Percentiles rank a stretch among this genome's conserved stretches.
These are phyloP conservation scores for Collybia mongolica DNA, from an alignment of 768 basidiomycete species.

Conservation along the genomic window DNA sequence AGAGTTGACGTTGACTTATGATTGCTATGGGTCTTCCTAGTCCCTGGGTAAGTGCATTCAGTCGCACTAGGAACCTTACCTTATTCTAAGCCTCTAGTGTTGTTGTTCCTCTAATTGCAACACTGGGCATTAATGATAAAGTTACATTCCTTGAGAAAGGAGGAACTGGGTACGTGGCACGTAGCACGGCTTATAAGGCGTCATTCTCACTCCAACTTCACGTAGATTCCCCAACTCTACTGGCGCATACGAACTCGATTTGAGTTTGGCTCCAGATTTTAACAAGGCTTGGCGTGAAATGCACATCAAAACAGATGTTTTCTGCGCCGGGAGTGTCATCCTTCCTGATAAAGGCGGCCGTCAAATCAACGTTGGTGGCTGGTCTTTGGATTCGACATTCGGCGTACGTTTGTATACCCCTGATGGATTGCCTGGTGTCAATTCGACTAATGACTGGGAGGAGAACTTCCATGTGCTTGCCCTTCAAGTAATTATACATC, in stretches of 20 bases:
- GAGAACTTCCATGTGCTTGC: slow-evolving; percentile 57
- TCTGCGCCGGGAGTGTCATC: slow-evolving; percentile 72
- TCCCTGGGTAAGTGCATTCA: slow-evolving; percentile 42
- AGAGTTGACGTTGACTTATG: background rate
- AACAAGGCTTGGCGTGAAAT: slow-evolving; percentile 69
- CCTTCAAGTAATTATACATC: slow-evolving; percentile 50
- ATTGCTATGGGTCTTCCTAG: slow-evolving; percentile 20
- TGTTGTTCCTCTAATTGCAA: slow-evolving; percentile 71
- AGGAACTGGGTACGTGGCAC: slow-evolving; percentile 52
- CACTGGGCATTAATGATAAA: slow-evolving; percentile 79
- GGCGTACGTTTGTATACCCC: slow-evolving; percentile 76
- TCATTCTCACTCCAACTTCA: slow-evolving; percentile 3
- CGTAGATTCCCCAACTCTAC: slow-evolving; percentile 59
- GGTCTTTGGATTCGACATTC: slow-evolving; percentile 71
- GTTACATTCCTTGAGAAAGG: slow-evolving; percentile 77
- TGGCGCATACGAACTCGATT: slow-evolving; percentile 77
- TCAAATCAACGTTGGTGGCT: slow-evolving; percentile 64
- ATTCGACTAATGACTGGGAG: slow-evolving; percentile 79
- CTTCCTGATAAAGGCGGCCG: slow-evolving; percentile 74
- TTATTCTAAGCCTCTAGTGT: slow-evolving; percentile 38
- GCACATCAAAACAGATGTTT: slow-evolving; percentile 77
- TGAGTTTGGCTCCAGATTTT: slow-evolving; percentile 50
- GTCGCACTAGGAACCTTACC: slow-evolving; percentile 1
- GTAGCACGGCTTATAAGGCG: background rate
- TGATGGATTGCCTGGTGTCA: slow-evolving; percentile 63